Percentiles rank a stretch among this genome's conserved stretches.
Evolutionary conservation across 2,329 filamentous ascomycete species (phyloP).

Genomic region (Neofusicoccum laricinum): DNA sequence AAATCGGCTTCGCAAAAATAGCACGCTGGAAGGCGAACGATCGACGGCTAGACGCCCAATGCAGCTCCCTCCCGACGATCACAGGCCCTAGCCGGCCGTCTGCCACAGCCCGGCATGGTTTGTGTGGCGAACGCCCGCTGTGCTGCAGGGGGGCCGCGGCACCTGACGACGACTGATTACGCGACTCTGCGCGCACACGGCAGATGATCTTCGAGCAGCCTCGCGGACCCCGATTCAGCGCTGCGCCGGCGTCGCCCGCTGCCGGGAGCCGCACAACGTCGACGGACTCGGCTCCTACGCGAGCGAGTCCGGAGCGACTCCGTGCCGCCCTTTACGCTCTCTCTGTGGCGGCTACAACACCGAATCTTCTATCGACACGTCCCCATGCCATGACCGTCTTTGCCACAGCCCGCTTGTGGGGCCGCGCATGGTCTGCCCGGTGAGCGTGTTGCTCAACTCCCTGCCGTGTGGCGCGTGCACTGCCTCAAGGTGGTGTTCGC

Average conservation of each 20-base stretch:
- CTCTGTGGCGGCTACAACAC: neutral
- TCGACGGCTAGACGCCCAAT: conserved; percentile 11
- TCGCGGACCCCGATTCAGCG: conserved; percentile 2
- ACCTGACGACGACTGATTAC: conserved; percentile 8
- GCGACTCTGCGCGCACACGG: conserved; percentile 5
- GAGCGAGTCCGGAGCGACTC: neutral
- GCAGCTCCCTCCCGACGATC: conserved; percentile 2
- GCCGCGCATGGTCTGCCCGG: neutral
- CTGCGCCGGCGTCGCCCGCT: neutral
- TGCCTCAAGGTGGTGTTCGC: conserved; percentile 8
- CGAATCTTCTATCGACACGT: neutral
- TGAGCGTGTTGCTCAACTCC: neutral
- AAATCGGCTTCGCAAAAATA: conserved; percentile 7
- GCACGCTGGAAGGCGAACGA: neutral
- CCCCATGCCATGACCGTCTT: neutral
- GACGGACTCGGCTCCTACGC: conserved; percentile 5
- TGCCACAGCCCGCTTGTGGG: neutral
- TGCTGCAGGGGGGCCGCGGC: neutral
- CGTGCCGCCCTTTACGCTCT: neutral
- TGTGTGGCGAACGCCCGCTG: conserved; percentile 7
- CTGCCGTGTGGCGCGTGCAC: neutral
- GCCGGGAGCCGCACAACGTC: conserved; percentile 2
- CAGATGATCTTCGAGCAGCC: conserved; percentile 11
- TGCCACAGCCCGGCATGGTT: neutral
- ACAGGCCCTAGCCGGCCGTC: neutral